These are phyloP conservation scores for Rhododendron williamsianum DNA, from an alignment of 148 eudicot genomes.

Conservation along the genomic window DNA sequence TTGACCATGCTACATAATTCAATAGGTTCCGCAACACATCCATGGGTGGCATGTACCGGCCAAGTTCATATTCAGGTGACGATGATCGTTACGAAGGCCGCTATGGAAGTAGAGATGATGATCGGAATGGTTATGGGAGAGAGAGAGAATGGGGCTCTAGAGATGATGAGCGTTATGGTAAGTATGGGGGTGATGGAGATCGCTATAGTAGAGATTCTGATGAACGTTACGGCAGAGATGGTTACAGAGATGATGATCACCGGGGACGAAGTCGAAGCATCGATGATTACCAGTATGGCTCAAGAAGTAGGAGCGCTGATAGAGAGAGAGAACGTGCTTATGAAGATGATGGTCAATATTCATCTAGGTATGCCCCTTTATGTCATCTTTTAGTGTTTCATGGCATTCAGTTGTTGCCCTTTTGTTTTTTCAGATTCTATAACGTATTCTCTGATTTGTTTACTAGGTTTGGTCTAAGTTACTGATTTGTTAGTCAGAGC, in stretches of 20 bases:
- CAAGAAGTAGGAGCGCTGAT: constrained; percentile 85
- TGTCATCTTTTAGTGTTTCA: not conserved
- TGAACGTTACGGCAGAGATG: constrained; percentile 58
- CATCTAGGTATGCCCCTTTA: constrained; percentile 55
- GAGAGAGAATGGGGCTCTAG: constrained; percentile 61
- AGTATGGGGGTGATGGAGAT: constrained; percentile 62
- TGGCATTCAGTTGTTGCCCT: not conserved
- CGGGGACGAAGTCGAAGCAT: constrained; percentile 65
- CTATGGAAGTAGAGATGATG: constrained; percentile 59
- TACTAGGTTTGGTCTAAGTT: not conserved
- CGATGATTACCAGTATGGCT: constrained; percentile 53
- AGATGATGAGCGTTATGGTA: constrained; percentile 72
- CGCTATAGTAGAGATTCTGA: constrained; percentile 59
- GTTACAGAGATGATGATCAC: constrained; percentile 65
- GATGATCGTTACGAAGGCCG: constrained; percentile 57
- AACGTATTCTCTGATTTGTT: not conserved
- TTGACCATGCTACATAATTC: constrained; percentile 3
- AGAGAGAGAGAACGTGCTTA: constrained; percentile 58
- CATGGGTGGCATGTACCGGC: constrained; percentile 69
- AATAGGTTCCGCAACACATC: constrained; percentile 75
- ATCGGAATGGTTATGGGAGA: constrained; percentile 75
- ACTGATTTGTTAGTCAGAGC: not conserved
- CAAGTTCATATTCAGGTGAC: constrained; percentile 51
- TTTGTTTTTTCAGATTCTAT: not conserved
- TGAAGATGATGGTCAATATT: constrained; percentile 78